phyloP scores from a whole-genome alignment of 148 eudicot genomes.

The Suaeda aralocaspica region DNA sequence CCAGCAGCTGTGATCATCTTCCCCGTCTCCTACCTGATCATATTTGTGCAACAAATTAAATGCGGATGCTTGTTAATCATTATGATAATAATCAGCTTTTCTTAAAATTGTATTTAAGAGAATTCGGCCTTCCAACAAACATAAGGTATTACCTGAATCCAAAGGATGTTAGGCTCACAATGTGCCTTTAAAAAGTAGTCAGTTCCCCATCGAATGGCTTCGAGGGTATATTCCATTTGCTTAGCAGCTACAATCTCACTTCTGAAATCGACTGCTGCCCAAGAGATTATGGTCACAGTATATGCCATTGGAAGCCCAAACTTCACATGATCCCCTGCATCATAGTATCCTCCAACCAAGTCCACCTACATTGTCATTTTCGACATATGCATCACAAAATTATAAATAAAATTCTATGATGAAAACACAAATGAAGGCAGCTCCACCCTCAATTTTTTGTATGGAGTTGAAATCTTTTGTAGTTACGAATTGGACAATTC shows the following conservation, averaged over 20 bases:
- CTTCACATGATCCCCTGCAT: constrained; percentile 90
- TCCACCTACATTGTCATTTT: constrained; percentile 47
- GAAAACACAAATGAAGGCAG: too few species aligned
- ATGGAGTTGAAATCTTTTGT: too few species aligned
- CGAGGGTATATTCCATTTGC: constrained; percentile 60
- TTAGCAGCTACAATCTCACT: constrained; percentile 36
- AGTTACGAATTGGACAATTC: too few species aligned
- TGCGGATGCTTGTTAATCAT: too few species aligned
- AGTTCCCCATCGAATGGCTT: constrained; percentile 84
- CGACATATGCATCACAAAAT: too few species aligned
- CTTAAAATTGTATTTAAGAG: too few species aligned
- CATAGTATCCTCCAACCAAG: constrained; percentile 93
- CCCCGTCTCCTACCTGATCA: constrained; percentile 79
- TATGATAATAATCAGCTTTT: too few species aligned
- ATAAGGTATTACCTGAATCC: constrained; percentile 59
- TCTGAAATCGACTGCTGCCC: constrained; percentile 61
- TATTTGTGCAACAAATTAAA: too few species aligned
- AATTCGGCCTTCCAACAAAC: too few species aligned
- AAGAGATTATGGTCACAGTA: constrained; percentile 65
- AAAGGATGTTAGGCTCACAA: constrained; percentile 52
- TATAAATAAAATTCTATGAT: too few species aligned
- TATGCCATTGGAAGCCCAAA: constrained; percentile 94
- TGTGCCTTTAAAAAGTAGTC: constrained; percentile 89
- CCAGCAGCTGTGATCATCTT: constrained; percentile 82
- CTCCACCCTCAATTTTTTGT: too few species aligned